Base-by-base conservation (phyloP, 2,329 filamentous ascomycete genomes). In the Fragosphaeria purpurea region DNA sequence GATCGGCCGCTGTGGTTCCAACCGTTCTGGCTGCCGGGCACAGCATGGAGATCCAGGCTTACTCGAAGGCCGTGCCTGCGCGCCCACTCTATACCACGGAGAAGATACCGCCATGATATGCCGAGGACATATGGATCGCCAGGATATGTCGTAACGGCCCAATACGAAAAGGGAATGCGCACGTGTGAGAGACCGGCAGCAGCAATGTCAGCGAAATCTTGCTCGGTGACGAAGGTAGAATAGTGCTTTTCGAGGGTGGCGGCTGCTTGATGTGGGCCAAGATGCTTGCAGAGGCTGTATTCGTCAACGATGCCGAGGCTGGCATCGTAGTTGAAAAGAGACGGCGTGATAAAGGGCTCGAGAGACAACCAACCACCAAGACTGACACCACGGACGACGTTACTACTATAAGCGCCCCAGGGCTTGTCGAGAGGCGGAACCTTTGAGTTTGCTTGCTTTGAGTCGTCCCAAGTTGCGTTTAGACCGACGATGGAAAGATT, bases 311-410 rank as follows among this genome's bases (percentile, higher is more conserved):
- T 79, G 5, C 79, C 70, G 71, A 81, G 57, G 22, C 67, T 64
- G 6, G 73, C 71, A 63, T 85, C 88, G 53, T 76, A 76, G 55
- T 80, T 70, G 35, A 97, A 97, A 33, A 95, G 75, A 0, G 89
- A 95, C 0, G 93, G 91, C 2, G 87, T 90, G 62, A 97, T 97
- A 65, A 94, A 95, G 0, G 91, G 93, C 61, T 97, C 91, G 8
- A 97, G 70, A 2, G 85, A 86, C 1, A 97, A 77, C 93, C 91
- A 97, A 12, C 91, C 91, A 47, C 91, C 91, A 1, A 97, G 64
- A 60, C 95, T 97, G 35, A 97, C 87, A 1, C 91, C 91, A 7
- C 90, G 80, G 31, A 93, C 88, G 2, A 89, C 88, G 49, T 75
- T 81, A 22, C 78, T 80, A 1, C 82, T 78, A 59, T 97, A 97